These are phyloP conservation scores for Parascedosporium putredinis DNA, from an alignment of 2,329 filamentous ascomycete species.

Conservation along the genomic window DNA sequence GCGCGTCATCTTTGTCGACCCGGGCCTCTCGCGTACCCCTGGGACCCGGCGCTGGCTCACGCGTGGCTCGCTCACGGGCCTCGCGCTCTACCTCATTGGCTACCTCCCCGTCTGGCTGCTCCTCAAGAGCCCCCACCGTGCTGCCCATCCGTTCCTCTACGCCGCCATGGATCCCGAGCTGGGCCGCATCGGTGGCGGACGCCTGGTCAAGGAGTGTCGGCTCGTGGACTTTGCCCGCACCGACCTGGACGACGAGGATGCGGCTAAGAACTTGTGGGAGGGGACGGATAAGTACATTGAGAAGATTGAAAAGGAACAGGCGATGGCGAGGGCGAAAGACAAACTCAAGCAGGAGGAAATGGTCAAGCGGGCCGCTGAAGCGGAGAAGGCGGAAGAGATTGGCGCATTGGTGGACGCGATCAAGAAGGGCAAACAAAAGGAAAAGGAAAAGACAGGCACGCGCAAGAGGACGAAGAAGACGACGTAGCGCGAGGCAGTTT, in stretches of 20 bases:
- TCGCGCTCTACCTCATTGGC: slow-evolving; percentile 63
- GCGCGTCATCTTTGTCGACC: slow-evolving; percentile 78
- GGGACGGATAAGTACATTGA: slow-evolving; percentile 79
- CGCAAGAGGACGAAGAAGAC: slow-evolving; percentile 24
- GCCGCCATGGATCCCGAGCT: slow-evolving; percentile 74
- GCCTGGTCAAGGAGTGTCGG: slow-evolving; percentile 79
- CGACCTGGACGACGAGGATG: slow-evolving; percentile 67
- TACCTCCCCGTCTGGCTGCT: slow-evolving; percentile 82
- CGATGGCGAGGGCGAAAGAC: slow-evolving; percentile 38
- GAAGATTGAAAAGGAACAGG: slow-evolving; percentile 68
- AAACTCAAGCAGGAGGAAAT: slow-evolving; percentile 25
- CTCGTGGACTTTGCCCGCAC: slow-evolving; percentile 59
- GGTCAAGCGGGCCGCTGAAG: slow-evolving; percentile 23
- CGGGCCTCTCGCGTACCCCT: slow-evolving; percentile 73
- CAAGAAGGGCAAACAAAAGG: slow-evolving; percentile 23
- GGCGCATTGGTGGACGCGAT: slow-evolving; percentile 26
- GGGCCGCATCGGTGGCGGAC: slow-evolving; percentile 54
- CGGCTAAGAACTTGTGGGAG: slow-evolving; percentile 83
- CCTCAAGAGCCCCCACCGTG: slow-evolving; percentile 73
- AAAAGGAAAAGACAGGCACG: slow-evolving; percentile 20
- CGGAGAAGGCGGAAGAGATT: slow-evolving; percentile 22
- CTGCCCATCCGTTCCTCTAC: slow-evolving; percentile 76
- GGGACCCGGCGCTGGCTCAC: slow-evolving; percentile 83
- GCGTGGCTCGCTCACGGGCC: slow-evolving; percentile 69
- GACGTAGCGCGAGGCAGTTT: neutral